phyloP scores from a whole-genome alignment of 1,139 yeast species.

The Scheffersomyces quercinus region DNA sequence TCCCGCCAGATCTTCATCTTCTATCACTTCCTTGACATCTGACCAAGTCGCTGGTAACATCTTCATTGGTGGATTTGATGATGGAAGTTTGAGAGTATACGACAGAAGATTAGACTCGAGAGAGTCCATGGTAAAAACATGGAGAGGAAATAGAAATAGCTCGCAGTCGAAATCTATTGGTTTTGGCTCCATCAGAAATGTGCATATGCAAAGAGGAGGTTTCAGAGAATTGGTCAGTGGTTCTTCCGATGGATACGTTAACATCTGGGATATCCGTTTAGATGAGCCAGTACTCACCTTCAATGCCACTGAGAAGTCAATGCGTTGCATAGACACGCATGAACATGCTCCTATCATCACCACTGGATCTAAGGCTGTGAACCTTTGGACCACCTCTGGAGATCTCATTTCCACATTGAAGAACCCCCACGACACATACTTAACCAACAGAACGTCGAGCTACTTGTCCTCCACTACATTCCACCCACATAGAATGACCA shows the following conservation, averaged over 20 bases:
- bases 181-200: slow-evolving; percentile 67
- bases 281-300: slow-evolving; percentile 71
- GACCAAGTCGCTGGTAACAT: slow-evolving; percentile 96
- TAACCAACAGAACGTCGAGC: slow-evolving; percentile 46
- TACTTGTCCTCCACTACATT: slow-evolving; percentile 69
- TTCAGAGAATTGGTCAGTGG: slow-evolving; percentile 87
- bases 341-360: slow-evolving; percentile 96
- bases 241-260: slow-evolving; percentile 77
- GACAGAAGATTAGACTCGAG: slow-evolving; percentile 85
- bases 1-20: slow-evolving; percentile 89
- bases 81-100: slow-evolving; percentile 87
- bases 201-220: slow-evolving; percentile 97
- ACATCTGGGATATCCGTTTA: slow-evolving; percentile 85
- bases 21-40: slow-evolving; percentile 84
- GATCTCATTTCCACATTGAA: slow-evolving; percentile 64
- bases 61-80: slow-evolving; percentile 89
- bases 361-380: slow-evolving; percentile 80
- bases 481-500: slow-evolving; percentile 94
- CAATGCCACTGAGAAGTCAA: slow-evolving; percentile 56
- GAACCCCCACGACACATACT: slow-evolving; percentile 50
- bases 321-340: slow-evolving; percentile 80
- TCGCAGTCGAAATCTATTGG: slow-evolving; percentile 23
- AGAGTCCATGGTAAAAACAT: slow-evolving; percentile 81
- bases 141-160: slow-evolving; percentile 44
- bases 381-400: slow-evolving; percentile 87